Conservation (phyloP, 345 rosid genomes). For the Tarenaya hassleriana region DNA sequence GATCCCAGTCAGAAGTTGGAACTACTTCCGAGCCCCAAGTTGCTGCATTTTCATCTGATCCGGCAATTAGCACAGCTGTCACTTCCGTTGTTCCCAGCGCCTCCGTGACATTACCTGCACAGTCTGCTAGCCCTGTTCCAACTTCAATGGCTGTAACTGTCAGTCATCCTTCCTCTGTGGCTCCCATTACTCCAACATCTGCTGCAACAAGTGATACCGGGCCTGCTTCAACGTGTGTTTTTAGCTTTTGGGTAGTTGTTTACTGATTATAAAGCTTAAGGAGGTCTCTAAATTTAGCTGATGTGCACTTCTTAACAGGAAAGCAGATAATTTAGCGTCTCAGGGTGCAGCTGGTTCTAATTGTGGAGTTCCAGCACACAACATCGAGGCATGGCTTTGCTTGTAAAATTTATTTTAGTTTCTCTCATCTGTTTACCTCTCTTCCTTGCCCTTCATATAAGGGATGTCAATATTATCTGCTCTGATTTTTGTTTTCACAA, state of each 20-base stretch:
- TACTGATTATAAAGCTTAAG: conserved; percentile 11
- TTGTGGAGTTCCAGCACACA: conserved; percentile 47
- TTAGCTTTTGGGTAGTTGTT: conserved; percentile 16
- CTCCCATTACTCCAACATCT: conserved; percentile 36
- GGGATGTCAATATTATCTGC: background rate
- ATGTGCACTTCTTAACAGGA: conserved; percentile 30
- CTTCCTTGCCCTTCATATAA: conserved; percentile 14
- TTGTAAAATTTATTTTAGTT: background rate
- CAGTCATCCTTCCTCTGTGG: conserved; percentile 34
- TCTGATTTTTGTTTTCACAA: conserved; percentile 6
- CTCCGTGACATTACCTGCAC: conserved; percentile 31
- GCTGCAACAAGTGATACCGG: conserved; percentile 32
- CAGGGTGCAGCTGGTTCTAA: conserved; percentile 34
- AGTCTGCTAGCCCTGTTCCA: conserved; percentile 56
- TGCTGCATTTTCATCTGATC: conserved; percentile 37
- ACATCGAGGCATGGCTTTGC: conserved; percentile 49
- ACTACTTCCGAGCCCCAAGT: conserved; percentile 37
- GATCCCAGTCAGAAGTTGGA: conserved; percentile 35
- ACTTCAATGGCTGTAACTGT: conserved; percentile 48
- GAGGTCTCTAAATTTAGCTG: conserved; percentile 3
- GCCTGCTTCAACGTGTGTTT: conserved; percentile 43
- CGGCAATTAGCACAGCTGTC: conserved; percentile 35
- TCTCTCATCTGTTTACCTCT: conserved; percentile 4
- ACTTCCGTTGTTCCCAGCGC: conserved; percentile 40
- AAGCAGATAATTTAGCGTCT: conserved; percentile 34